Base-by-base conservation (phyloP, 2,329 filamentous ascomycete species). In the Trichoderma sp. region DNA sequence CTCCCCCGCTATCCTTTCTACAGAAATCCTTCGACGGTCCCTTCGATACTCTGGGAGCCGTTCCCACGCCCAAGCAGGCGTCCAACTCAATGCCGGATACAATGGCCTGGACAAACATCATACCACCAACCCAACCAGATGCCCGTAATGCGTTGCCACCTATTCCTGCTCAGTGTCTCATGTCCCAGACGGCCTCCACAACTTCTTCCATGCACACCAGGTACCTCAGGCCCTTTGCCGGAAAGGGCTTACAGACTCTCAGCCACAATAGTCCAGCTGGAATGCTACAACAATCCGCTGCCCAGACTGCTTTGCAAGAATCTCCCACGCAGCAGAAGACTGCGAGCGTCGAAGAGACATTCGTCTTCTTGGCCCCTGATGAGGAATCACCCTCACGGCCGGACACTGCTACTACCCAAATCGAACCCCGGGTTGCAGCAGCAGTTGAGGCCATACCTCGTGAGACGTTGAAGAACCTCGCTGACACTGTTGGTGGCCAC, bases 401-500 rank as follows among this genome's bases (percentile, higher is more conserved):
- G 18, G 39, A 75, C 67, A 73, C 77, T 56, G 74, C 77, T 1
- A 74, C 77, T 18, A 79, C 80, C 4, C 78, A 80, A 36, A 72
- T 74, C 11, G 80, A 80, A 58, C 77, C 78, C 12, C 75, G 77
- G 21, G 72, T 74, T 26, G 57, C 56, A 15, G 39, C 21, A 18
- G 43, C 57, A 51, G 74, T 74, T n/a, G 73, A 76, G 56, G 21
- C 28, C 28, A 66, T 81, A 5, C 76, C 80, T 30, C 80, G 78
- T 6, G 81, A 82, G 36, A 80, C 81, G 2, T 80, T 88, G 67
- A 82, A 82, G 71, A 83, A 85, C 60, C 74, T 89, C 8, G 82
- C 84, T 4, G 84, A 87, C 57, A 84, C 85, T n/a, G 84, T 91
- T 72, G 83, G 87, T 72, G 85, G 86, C 21, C 88, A 94, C 72